Percentiles rank a stretch among this genome's conserved stretches.
Conservation (phyloP, 192 early-diverging fungal species). For the Linnemannia schmuckeri region DNA sequence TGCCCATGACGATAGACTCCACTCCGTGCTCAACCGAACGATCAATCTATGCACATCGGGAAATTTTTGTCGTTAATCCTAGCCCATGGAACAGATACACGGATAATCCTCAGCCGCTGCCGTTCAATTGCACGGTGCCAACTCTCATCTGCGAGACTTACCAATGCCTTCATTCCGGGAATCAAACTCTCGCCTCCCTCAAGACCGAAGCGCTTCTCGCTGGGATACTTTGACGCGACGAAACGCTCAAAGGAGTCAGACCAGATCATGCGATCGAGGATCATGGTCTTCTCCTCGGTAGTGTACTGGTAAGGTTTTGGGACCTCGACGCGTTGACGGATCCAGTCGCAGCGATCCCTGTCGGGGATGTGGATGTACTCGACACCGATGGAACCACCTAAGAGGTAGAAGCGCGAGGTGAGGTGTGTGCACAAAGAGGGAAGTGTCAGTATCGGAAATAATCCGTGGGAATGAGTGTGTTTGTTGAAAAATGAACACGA, state of each 20-base stretch:
- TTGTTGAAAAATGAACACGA: neutral
- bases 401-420: neutral
- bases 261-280: constrained; percentile 98
- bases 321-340: constrained; percentile 91
- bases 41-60: constrained; percentile 78
- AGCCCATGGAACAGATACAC: neutral
- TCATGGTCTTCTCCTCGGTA: constrained; percentile 90
- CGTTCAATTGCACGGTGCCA: neutral
- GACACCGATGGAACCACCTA: constrained; percentile 91
- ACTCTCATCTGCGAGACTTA: constrained; percentile 47
- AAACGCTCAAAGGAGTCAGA: constrained; percentile 97
- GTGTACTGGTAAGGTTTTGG: constrained; percentile 91
- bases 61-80: neutral
- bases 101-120: neutral
- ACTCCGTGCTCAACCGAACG: constrained; percentile 94
- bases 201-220: constrained; percentile 97
- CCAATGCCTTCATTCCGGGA: constrained; percentile 97
- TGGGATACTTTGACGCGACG: constrained; percentile 95
- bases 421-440: neutral
- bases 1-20: constrained; percentile 97
- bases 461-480: neutral
- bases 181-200: constrained; percentile 98
- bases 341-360: constrained; percentile 97
- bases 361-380: constrained; percentile 99
- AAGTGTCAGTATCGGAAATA: neutral